phyloP scores from a whole-genome alignment of 805 yeast genomes.

The Candida michaelii region DNA sequence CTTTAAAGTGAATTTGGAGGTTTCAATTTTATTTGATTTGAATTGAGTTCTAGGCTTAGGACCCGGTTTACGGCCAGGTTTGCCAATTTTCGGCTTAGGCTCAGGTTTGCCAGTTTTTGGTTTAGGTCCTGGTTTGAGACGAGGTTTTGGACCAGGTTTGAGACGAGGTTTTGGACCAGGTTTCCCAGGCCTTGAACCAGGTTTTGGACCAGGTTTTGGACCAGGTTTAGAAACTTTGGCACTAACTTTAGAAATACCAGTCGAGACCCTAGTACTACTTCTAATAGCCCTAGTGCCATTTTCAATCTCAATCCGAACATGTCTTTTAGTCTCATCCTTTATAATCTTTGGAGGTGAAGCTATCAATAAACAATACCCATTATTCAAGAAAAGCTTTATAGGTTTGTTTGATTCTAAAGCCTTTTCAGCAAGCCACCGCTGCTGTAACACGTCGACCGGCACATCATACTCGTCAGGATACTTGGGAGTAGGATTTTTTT shows the following conservation, averaged over 20 bases:
- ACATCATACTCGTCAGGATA: constrained; percentile 17
- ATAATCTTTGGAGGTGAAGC: constrained; percentile 28
- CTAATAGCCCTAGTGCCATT: neutral
- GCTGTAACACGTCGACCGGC: constrained; percentile 24
- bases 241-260: no score
- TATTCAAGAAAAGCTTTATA: constrained; percentile 34
- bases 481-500: constrained; percentile 15
- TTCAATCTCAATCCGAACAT: neutral
- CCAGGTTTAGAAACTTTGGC: no score
- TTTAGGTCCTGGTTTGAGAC: no score
- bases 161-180: no score
- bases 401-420: constrained; percentile 33
- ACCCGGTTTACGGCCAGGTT: neutral
- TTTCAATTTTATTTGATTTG: no score
- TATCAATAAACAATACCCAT: constrained; percentile 37
- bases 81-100: no score
- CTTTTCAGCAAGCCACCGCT: constrained; percentile 24
- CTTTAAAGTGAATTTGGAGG: no score
- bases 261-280: neutral
- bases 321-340: constrained; percentile 2
- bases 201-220: no score
- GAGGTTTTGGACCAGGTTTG: no score
- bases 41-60: no score
- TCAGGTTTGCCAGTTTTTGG: no score
- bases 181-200: no score